Conservation (phyloP, 257 asterid species). For the Ajuga chamaepitys region DNA sequence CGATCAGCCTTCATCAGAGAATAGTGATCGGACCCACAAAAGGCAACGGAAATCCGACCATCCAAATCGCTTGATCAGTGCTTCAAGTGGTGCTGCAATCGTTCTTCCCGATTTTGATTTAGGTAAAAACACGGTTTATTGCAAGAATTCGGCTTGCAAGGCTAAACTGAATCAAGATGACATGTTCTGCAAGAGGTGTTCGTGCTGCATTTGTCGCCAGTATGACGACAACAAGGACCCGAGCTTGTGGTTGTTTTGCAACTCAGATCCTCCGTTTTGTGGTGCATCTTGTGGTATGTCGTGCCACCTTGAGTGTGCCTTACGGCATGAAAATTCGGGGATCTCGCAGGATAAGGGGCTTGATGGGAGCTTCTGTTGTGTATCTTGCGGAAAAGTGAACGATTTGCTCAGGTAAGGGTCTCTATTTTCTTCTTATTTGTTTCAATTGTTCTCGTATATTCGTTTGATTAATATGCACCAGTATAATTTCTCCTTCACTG, state of each 20-base stretch:
- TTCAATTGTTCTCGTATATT: neutral
- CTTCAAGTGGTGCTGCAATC: conserved; percentile 10
- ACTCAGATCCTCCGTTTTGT: conserved; percentile 49
- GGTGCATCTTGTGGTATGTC: conserved; percentile 66
- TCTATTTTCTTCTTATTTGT: neutral
- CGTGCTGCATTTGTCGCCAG: conserved; percentile 67
- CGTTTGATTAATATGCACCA: neutral
- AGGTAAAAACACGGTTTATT: conserved; percentile 23
- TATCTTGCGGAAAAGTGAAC: conserved; percentile 67
- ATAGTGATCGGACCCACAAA: conserved; percentile 33
- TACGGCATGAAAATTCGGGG: conserved; percentile 51
- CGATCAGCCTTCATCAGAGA: conserved; percentile 23
- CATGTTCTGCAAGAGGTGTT: conserved; percentile 68
- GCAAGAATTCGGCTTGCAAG: conserved; percentile 71
- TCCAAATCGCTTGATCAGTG: conserved; percentile 8
- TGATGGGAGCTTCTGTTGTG: conserved; percentile 67
- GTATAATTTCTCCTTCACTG: no score
- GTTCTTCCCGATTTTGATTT: conserved; percentile 16
- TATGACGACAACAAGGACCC: conserved; percentile 92
- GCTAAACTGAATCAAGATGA: conserved; percentile 47
- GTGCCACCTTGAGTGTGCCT: conserved; percentile 79
- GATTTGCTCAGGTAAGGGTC: conserved; percentile 62
- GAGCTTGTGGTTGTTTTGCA: conserved; percentile 68
- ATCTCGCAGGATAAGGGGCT: conserved; percentile 48
- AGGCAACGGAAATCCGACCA: conserved; percentile 53